phyloP scores from a whole-genome alignment of 2,329 filamentous ascomycete species.

The Colletotrichum spaethianum region DNA sequence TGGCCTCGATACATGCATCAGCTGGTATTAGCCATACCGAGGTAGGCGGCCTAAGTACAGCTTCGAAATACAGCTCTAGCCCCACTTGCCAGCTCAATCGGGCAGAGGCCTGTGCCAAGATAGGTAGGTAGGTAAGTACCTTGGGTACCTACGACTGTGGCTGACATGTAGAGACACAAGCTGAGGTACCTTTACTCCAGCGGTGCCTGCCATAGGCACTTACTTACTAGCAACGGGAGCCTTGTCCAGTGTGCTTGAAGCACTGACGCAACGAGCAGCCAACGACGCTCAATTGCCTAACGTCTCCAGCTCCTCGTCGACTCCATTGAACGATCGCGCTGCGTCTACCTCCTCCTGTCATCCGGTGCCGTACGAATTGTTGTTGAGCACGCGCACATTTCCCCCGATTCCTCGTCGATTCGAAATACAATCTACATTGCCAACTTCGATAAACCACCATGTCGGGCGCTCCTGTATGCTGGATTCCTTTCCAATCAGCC shows the following conservation, averaged over 20 bases:
- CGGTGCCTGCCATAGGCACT: background rate
- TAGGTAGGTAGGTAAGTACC: too few species aligned
- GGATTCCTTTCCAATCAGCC: background rate
- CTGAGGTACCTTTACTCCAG: background rate
- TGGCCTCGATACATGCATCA: background rate
- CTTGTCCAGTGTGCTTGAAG: constrained; percentile 4
- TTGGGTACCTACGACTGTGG: background rate
- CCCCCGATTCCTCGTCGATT: background rate
- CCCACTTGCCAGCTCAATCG: background rate
- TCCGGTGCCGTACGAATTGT: background rate
- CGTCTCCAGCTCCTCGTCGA: constrained; percentile 13
- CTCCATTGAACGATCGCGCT: background rate
- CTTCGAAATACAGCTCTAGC: background rate
- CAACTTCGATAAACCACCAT: constrained; percentile 44
- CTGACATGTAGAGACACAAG: background rate
- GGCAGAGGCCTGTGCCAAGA: background rate
- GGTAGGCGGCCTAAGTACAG: background rate
- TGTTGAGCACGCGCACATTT: background rate
- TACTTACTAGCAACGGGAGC: constrained; percentile 13
- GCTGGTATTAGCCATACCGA: background rate
- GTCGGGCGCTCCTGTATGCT: constrained; percentile 58
- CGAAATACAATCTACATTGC: background rate
- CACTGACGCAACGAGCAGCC: constrained; percentile 23
- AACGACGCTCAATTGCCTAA: background rate
- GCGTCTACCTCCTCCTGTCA: background rate